Percentiles rank a stretch among this genome's conserved stretches.
Conservation (phyloP, 2,329 filamentous ascomycete genomes). For the Pseudocercospora pini-densiflorae region DNA sequence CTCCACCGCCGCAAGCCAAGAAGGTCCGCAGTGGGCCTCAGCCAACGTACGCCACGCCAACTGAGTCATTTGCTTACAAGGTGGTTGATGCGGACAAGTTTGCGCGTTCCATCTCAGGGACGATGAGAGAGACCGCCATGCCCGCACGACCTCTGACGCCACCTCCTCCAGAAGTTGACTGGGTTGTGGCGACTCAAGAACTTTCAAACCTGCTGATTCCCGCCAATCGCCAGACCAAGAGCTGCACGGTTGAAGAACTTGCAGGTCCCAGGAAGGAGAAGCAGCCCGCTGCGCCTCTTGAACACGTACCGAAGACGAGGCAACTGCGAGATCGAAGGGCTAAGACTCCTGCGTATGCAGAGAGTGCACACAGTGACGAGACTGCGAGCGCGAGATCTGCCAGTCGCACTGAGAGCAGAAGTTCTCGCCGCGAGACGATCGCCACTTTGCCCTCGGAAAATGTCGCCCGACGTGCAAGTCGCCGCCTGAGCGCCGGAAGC, state of each 20-base stretch:
- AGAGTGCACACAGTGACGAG: conserved; percentile 35
- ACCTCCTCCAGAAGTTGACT: conserved; percentile 80
- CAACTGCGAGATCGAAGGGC: conserved; percentile 57
- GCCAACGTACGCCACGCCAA: conserved; percentile 84
- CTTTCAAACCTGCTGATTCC: conserved; percentile 84
- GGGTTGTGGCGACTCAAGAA: conserved; percentile 83
- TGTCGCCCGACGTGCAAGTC: conserved; percentile 35
- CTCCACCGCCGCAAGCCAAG: conserved; percentile 57
- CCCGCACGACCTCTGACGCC: conserved; percentile 59
- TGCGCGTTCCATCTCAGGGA: conserved; percentile 65
- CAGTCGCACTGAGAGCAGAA: conserved; percentile 29
- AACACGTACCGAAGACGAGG: conserved; percentile 59
- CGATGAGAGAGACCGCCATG: conserved; percentile 46
- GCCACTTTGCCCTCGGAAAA: conserved; percentile 39
- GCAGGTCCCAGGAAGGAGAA: conserved; percentile 65
- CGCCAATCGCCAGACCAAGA: conserved; percentile 71
- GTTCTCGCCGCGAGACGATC: conserved; percentile 43
- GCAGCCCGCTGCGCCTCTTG: conserved; percentile 55
- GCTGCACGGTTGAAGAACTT: conserved; percentile 78
- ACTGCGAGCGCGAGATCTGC: conserved; percentile 27
- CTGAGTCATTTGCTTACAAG: conserved; percentile 84
- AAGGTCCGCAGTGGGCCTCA: conserved; percentile 61
- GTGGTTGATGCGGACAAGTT: conserved; percentile 70
- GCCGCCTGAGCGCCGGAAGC: conserved; percentile 40
- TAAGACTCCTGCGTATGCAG: conserved; percentile 29